Percentiles rank a stretch among this genome's conserved stretches.
Evolutionary conservation across 352 stramenopile species (phyloP).

Genomic region (Pythium guiyangense): DNA sequence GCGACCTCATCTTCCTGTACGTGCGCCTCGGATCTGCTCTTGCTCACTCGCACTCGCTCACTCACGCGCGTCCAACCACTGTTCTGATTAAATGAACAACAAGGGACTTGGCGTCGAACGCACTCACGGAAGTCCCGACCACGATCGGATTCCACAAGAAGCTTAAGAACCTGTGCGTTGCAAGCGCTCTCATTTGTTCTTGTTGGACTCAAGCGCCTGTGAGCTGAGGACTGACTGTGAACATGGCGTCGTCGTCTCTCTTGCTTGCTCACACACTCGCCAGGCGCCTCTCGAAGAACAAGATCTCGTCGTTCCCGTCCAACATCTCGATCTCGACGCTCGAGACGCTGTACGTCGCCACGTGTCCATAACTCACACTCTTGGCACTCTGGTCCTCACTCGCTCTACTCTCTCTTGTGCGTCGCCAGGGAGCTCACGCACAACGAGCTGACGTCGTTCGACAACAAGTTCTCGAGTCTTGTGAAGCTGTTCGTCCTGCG

Average conservation of each 20-base stretch:
- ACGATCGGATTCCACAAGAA: slow-evolving; percentile 1
- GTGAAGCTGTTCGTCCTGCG: slow-evolving; percentile 1
- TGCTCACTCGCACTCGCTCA: not conserved
- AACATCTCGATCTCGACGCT: slow-evolving; percentile 1
- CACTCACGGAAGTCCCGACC: not conserved
- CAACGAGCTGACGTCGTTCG: slow-evolving; percentile 4
- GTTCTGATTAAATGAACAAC: not conserved
- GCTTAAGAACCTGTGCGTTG: slow-evolving; percentile 7
- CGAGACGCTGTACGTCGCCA: not conserved
- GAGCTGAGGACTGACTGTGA: not conserved
- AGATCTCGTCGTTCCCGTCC: slow-evolving; percentile 3
- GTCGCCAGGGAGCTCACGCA: not conserved
- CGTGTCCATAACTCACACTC: not conserved
- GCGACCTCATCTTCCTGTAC: slow-evolving; percentile 4
- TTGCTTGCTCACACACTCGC: not conserved
- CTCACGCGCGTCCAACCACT: not conserved
- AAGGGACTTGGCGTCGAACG: slow-evolving; percentile 1
- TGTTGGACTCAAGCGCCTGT: too few species aligned
- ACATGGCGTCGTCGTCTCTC: too few species aligned
- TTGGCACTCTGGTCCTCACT: not conserved
- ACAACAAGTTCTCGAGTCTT: slow-evolving; percentile 1
- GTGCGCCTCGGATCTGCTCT: not conserved
- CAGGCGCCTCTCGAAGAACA: slow-evolving; percentile 2
- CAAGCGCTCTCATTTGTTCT: not conserved
- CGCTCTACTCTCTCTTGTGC: not conserved